Evolutionary conservation across 2,329 filamentous ascomycete species (phyloP).

Genomic region (Podosphaera fusca): DNA sequence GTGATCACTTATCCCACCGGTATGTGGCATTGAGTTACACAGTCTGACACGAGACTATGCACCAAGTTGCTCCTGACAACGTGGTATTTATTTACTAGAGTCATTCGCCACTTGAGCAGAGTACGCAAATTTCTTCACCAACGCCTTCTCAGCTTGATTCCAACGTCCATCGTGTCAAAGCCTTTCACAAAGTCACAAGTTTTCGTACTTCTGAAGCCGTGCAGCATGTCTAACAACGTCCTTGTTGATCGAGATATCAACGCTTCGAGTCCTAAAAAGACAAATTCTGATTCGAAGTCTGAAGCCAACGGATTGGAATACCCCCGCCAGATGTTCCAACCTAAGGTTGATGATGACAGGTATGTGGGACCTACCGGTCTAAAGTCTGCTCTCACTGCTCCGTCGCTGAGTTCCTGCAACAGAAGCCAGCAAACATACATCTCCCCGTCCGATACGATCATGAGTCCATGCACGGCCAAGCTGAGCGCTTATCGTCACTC

Average conservation of each 20-base stretch:
- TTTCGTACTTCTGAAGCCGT: constrained; percentile 1
- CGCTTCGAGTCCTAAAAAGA: constrained; percentile 20
- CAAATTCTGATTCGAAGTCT: constrained; percentile 17
- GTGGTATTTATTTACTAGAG: not conserved
- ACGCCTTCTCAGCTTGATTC: not conserved
- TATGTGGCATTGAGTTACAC: too few relatives aligned
- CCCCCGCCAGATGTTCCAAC: constrained; percentile 51
- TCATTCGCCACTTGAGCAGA: not conserved
- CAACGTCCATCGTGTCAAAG: not conserved
- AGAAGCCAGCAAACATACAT: constrained; percentile 29
- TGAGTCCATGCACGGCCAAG: constrained; percentile 70
- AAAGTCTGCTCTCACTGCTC: constrained; percentile 4
- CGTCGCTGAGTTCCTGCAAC: not conserved
- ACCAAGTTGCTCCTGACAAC: not conserved
- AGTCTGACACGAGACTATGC: not conserved
- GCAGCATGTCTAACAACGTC: constrained; percentile 32
- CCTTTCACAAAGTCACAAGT: too few relatives aligned
- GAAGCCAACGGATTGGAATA: constrained; percentile 49
- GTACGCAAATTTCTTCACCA: not conserved
- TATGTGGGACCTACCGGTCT: constrained; percentile 14
- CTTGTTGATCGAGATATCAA: constrained; percentile 47
- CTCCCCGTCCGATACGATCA: constrained; percentile 72
- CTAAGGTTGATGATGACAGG: constrained; percentile 45
- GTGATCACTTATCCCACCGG: too few relatives aligned
- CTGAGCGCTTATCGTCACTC: constrained; percentile 60